A percentile compares a stretch with the other conserved stretches of the same genome.
Evolutionary conservation across 1,284 basidiomycete genomes (phyloP).

Genomic region (Porodaedalea pini): DNA sequence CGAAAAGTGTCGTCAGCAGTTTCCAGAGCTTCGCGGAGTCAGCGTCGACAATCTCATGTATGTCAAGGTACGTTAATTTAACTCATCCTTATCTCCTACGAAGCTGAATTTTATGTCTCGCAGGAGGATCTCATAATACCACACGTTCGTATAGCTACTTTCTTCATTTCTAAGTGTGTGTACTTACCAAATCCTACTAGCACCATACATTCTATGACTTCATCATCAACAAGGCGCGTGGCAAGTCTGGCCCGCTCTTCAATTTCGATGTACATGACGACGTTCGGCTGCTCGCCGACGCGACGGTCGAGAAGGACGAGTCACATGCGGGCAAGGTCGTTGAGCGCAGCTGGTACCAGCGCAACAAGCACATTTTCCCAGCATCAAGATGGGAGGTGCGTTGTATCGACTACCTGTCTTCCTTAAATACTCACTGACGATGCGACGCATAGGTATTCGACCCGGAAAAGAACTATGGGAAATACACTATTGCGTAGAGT

Average conservation of each 20-base stretch:
- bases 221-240: slow-evolving; percentile 96
- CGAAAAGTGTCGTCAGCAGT: slow-evolving; percentile 89
- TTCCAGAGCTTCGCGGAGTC: slow-evolving; percentile 86
- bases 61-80: slow-evolving; percentile 68
- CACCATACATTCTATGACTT: slow-evolving; percentile 99
- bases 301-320: slow-evolving; percentile 96
- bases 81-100: neutral
- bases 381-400: slow-evolving; percentile 90
- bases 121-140: slow-evolving; percentile 96
- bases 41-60: slow-evolving; percentile 98
- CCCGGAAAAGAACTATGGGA: slow-evolving; percentile 87
- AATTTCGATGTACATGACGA: slow-evolving; percentile 99
- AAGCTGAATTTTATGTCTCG: neutral
- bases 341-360: slow-evolving; percentile 91
- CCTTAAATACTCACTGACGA: neutral
- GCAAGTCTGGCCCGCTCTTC: slow-evolving; percentile 97
- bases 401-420: slow-evolving; percentile 13
- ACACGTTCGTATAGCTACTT: slow-evolving; percentile 56
- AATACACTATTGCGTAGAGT: slow-evolving; percentile 68
- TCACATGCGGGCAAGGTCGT: slow-evolving; percentile 99
- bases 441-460: slow-evolving; percentile 69
- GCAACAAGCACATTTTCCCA: slow-evolving; percentile 97
- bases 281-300: slow-evolving; percentile 91
- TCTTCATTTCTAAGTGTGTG: slow-evolving; percentile 1
- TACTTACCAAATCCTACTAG: slow-evolving; percentile 42